phyloP scores from a whole-genome alignment of 768 basidiomycete genomes.

The Boletus sp. region DNA sequence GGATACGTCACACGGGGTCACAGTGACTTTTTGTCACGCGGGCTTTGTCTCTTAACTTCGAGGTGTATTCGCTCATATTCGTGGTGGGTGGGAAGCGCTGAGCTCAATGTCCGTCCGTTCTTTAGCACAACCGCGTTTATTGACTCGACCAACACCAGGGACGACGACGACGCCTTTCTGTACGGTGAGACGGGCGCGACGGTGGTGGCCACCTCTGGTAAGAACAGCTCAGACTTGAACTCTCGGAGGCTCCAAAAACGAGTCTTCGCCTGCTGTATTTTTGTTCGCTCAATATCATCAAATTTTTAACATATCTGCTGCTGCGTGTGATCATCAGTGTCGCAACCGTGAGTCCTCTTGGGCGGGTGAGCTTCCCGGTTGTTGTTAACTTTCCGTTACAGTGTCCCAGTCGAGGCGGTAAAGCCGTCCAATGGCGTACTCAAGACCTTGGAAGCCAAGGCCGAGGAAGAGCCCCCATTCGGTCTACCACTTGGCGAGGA shows the following conservation, averaged over 20 bases:
- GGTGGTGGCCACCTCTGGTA: slow-evolving; percentile 42
- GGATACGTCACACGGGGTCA: slow-evolving; percentile 25
- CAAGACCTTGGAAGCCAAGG: slow-evolving; percentile 48
- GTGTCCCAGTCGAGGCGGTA: slow-evolving; percentile 40
- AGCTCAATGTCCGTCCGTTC: slow-evolving; percentile 30
- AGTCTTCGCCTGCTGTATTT: slow-evolving; percentile 33
- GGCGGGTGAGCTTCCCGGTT: slow-evolving; percentile 20
- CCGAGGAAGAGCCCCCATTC: slow-evolving; percentile 34
- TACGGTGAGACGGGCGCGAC: slow-evolving; percentile 55
- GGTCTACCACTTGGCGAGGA: slow-evolving; percentile 21
- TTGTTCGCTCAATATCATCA: slow-evolving; percentile 36
- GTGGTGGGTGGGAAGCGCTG: slow-evolving; percentile 17
- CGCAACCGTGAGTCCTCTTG: slow-evolving; percentile 58
- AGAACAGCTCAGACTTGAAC: slow-evolving; percentile 34
- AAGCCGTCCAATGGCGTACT: slow-evolving; percentile 48
- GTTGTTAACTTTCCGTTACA: slow-evolving; percentile 26
- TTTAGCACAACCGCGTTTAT: slow-evolving; percentile 18
- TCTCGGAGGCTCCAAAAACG: slow-evolving; percentile 24
- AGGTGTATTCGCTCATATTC: slow-evolving; percentile 18
- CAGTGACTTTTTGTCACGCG: slow-evolving; percentile 23
- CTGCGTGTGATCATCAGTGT: slow-evolving; percentile 47
- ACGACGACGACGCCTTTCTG: slow-evolving; percentile 79
- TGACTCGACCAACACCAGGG: slow-evolving; percentile 41
- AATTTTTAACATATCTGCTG: slow-evolving; percentile 38
- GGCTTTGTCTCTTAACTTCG: slow-evolving; percentile 19